Percentiles rank a stretch among this genome's conserved stretches.
phyloP scores from a whole-genome alignment of 2,329 filamentous ascomycete species.

The Chrysoporthe puriensis region DNA sequence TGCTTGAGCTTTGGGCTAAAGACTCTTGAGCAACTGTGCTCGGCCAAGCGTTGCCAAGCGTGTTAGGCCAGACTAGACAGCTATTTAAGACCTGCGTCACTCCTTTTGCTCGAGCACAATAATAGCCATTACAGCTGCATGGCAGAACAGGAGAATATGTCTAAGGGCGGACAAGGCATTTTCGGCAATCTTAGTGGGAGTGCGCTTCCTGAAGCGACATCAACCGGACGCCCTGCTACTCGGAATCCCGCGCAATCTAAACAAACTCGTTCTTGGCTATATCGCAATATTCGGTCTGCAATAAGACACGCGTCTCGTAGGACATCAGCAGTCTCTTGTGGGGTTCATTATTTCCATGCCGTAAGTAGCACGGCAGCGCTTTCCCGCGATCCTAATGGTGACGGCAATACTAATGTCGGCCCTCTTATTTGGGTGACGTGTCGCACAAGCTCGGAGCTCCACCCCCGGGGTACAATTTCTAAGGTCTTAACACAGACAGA shows the following conservation, averaged over 20 bases:
- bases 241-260: constrained; percentile 45
- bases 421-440: no score
- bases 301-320: constrained; percentile 50
- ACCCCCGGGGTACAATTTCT: constrained; percentile 43
- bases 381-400: constrained; percentile 63
- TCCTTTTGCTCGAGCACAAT: no score
- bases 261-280: constrained; percentile 55
- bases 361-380: constrained; percentile 64
- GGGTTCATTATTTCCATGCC: constrained; percentile 62
- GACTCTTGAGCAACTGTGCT: no score
- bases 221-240: neutral
- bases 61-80: no score
- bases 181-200: no score
- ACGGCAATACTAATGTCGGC: constrained; percentile 44
- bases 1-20: no score
- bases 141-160: no score
- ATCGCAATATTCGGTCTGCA: constrained; percentile 60
- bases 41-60: no score
- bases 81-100: no score
- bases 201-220: neutral
- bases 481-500: constrained; percentile 32
- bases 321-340: constrained; percentile 60
- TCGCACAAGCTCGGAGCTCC: constrained; percentile 36
- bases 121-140: no score
- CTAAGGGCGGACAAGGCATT: no score